Conservation (phyloP, 306 rosid species). For the Lagenaria siceraria region DNA sequence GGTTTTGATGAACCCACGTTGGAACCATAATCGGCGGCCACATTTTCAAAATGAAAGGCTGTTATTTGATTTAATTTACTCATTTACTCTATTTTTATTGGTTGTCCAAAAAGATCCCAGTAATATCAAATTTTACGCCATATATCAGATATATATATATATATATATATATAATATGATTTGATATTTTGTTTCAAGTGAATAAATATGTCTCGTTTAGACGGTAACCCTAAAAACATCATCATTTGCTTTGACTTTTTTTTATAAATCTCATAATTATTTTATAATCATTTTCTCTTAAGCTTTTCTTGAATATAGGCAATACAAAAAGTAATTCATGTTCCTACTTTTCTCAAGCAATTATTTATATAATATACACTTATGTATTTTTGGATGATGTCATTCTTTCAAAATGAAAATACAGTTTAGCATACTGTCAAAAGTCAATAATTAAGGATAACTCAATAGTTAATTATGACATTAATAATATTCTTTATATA, state of each 20-base stretch:
- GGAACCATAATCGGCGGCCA: not conserved
- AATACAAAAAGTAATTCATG: not conserved
- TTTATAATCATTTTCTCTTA: not conserved
- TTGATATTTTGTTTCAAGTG: not conserved
- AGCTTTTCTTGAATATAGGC: not conserved
- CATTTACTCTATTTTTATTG: not conserved
- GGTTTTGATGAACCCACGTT: not conserved
- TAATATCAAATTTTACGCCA: not conserved
- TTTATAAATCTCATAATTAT: not conserved
- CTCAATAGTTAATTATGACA: too few relatives aligned
- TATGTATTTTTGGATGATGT: not conserved
- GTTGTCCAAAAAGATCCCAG: not conserved
- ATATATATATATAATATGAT: not conserved
- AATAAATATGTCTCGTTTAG: not conserved
- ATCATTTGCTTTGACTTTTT: not conserved
- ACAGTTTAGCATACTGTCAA: too few relatives aligned
- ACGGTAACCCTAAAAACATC: not conserved
- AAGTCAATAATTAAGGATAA: too few relatives aligned
- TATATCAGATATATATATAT: not conserved
- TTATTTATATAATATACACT: not conserved
- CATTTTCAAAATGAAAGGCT: not conserved
- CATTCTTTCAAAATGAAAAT: not conserved
- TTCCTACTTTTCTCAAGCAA: not conserved
- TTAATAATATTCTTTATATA: too few relatives aligned
- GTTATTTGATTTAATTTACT: not conserved